Conservation (phyloP, 1,139 yeast species). For the Candida tropicalis region DNA sequence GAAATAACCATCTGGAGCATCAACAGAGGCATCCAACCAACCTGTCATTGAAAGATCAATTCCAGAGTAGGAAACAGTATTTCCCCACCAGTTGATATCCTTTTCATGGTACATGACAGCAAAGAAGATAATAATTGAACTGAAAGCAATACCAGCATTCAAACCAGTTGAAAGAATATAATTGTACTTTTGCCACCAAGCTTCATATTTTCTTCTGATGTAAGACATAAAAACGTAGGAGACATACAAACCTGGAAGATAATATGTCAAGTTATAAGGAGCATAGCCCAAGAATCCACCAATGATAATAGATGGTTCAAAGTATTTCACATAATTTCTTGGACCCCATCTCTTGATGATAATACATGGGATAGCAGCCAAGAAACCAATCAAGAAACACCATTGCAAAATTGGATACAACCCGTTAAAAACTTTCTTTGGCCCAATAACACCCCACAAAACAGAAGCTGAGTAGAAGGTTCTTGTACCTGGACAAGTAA, state of each 20-base stretch:
- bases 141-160: slow-evolving; percentile 53
- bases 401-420: slow-evolving; percentile 51
- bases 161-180: slow-evolving; percentile 54
- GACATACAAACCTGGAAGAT: slow-evolving; percentile 42
- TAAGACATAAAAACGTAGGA: slow-evolving; percentile 47
- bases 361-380: slow-evolving; percentile 45
- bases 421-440: slow-evolving; percentile 53
- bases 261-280: slow-evolving; percentile 53
- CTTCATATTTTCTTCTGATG: slow-evolving; percentile 41
- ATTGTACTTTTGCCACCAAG: slow-evolving; percentile 62
- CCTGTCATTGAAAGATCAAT: neutral
- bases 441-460: slow-evolving; percentile 72
- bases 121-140: slow-evolving; percentile 54
- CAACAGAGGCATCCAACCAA: slow-evolving; percentile 4
- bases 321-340: slow-evolving; percentile 26
- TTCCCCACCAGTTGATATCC: slow-evolving; percentile 59
- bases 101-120: slow-evolving; percentile 49
- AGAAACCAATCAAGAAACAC: slow-evolving; percentile 58
- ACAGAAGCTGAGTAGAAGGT: slow-evolving; percentile 58
- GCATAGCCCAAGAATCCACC: slow-evolving; percentile 44
- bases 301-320: slow-evolving; percentile 47
- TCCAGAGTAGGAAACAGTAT: slow-evolving; percentile 43
- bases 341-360: slow-evolving; percentile 42
- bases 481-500: slow-evolving; percentile 53
- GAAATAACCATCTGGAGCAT: slow-evolving; percentile 5